phyloP scores from a whole-genome alignment of 768 basidiomycete genomes.

The Auricularia heimuer region DNA sequence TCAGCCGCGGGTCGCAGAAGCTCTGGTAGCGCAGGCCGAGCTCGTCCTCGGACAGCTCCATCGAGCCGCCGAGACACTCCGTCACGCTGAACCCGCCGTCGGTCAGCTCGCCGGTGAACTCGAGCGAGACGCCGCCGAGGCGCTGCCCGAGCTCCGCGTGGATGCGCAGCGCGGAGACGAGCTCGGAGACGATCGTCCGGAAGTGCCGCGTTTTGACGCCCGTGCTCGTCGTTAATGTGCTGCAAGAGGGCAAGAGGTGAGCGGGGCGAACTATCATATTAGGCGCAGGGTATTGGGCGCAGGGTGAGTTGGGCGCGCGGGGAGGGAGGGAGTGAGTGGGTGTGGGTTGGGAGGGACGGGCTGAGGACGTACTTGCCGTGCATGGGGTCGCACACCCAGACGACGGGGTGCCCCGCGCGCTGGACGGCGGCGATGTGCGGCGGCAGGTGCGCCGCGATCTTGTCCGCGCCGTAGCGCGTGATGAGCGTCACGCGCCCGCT shows the following conservation, averaged over 20 bases:
- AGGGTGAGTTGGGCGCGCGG: too few species aligned
- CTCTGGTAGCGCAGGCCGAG: slow-evolving; percentile 89
- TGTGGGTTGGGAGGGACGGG: too few species aligned
- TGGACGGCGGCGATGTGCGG: slow-evolving; percentile 77
- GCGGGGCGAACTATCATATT: background rate
- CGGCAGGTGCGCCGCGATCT: slow-evolving; percentile 71
- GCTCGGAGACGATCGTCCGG: slow-evolving; percentile 78
- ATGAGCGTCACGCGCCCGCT: slow-evolving; percentile 81
- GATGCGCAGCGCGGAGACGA: slow-evolving; percentile 71
- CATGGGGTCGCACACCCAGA: slow-evolving; percentile 97
- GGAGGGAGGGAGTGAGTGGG: too few species aligned
- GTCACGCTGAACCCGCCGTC: slow-evolving; percentile 92
- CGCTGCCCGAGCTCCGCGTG: slow-evolving; percentile 66
- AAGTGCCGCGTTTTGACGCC: slow-evolving; percentile 90
- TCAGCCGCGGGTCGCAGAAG: slow-evolving; percentile 90
- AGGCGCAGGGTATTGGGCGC: too few species aligned
- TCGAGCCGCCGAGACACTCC: slow-evolving; percentile 93
- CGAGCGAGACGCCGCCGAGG: slow-evolving; percentile 74
- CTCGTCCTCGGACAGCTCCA: slow-evolving; percentile 85
- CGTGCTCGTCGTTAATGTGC: slow-evolving; percentile 70
- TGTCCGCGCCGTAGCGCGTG: slow-evolving; percentile 83
- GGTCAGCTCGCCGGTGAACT: slow-evolving; percentile 86
- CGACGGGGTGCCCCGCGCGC: slow-evolving; percentile 71
- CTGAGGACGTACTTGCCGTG: slow-evolving; percentile 86
- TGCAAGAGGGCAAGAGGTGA: slow-evolving; percentile 19